These are phyloP conservation scores for Grosmannia clavigera DNA, from an alignment of 2,329 filamentous ascomycete genomes.

Conservation along the genomic window DNA sequence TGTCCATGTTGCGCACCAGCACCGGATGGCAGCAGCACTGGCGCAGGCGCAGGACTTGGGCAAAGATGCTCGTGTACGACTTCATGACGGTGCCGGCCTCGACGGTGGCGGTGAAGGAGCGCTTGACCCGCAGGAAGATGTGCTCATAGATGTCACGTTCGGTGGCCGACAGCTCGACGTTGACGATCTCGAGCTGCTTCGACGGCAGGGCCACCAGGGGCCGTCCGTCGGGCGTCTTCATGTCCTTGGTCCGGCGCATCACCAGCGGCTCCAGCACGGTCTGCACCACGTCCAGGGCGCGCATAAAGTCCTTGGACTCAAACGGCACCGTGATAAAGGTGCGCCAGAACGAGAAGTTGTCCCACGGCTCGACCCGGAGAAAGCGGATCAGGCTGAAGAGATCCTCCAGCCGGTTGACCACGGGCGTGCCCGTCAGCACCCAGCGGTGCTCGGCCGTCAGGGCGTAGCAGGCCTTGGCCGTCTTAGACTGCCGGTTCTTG, in stretches of 20 bases:
- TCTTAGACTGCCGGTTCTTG: slow-evolving; percentile 84
- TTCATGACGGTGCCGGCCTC: slow-evolving; percentile 90
- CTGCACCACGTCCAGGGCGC: slow-evolving; percentile 90
- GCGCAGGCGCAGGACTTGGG: slow-evolving; percentile 82
- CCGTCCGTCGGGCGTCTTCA: slow-evolving; percentile 80
- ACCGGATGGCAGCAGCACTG: slow-evolving; percentile 92
- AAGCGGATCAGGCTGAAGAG: slow-evolving; percentile 89
- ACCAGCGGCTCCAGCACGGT: slow-evolving; percentile 95
- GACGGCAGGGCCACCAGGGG: slow-evolving; percentile 68
- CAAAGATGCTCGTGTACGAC: slow-evolving; percentile 93
- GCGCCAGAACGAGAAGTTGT: slow-evolving; percentile 98
- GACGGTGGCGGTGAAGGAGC: slow-evolving; percentile 73
- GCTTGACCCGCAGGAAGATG: slow-evolving; percentile 72
- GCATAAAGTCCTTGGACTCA: slow-evolving; percentile 86
- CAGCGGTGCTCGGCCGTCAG: slow-evolving; percentile 76
- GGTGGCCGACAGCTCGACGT: slow-evolving; percentile 70
- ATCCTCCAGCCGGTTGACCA: slow-evolving; percentile 91
- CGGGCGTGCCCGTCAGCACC: slow-evolving; percentile 89
- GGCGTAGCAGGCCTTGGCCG: slow-evolving; percentile 88
- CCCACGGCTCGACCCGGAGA: slow-evolving; percentile 91
- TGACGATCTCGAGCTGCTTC: slow-evolving; percentile 72
- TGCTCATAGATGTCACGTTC: slow-evolving; percentile 90
- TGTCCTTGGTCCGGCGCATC: slow-evolving; percentile 88
- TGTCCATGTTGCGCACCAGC: slow-evolving; percentile 70
- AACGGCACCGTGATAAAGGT: slow-evolving; percentile 98